Percentiles rank a stretch among this genome's conserved stretches.
Evolutionary conservation across 2,329 filamentous ascomycete species (phyloP).

Genomic region (Ophiobolus disseminans): DNA sequence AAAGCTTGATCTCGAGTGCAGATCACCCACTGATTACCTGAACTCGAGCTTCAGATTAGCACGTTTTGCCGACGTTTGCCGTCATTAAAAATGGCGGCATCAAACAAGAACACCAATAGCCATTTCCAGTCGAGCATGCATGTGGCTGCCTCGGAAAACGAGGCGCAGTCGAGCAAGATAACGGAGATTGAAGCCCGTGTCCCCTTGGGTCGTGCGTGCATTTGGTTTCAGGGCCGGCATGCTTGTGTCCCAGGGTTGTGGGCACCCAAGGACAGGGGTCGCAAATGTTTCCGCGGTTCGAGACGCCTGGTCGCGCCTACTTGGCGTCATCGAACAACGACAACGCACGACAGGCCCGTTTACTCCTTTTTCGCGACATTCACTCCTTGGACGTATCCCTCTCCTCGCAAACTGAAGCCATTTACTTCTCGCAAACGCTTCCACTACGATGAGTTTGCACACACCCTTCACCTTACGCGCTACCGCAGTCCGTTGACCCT

Average conservation of each 20-base stretch:
- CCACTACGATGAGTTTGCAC: too few species aligned
- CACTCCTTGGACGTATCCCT: background rate
- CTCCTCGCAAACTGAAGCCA: too few species aligned
- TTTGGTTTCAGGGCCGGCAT: background rate
- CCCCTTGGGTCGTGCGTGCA: background rate
- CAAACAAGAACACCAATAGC: background rate
- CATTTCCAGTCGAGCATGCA: background rate
- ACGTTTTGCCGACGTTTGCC: background rate
- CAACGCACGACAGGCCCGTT: background rate
- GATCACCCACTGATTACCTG: too few species aligned
- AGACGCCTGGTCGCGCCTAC: background rate
- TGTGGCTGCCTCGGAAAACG: background rate
- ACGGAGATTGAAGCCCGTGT: background rate
- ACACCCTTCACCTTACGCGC: too few species aligned
- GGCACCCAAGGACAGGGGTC: background rate
- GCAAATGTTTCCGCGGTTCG: background rate
- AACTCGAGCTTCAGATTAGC: too few species aligned
- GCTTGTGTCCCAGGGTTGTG: background rate
- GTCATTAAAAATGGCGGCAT: too few species aligned
- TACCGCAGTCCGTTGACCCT: too few species aligned
- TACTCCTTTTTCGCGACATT: background rate
- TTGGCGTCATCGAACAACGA: constrained; percentile 2
- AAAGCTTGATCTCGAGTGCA: too few species aligned
- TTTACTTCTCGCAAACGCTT: too few species aligned
- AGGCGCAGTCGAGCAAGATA: background rate